phyloP scores from a whole-genome alignment of 2,329 filamentous ascomycete species.

The Fusarium cyanostomum region DNA sequence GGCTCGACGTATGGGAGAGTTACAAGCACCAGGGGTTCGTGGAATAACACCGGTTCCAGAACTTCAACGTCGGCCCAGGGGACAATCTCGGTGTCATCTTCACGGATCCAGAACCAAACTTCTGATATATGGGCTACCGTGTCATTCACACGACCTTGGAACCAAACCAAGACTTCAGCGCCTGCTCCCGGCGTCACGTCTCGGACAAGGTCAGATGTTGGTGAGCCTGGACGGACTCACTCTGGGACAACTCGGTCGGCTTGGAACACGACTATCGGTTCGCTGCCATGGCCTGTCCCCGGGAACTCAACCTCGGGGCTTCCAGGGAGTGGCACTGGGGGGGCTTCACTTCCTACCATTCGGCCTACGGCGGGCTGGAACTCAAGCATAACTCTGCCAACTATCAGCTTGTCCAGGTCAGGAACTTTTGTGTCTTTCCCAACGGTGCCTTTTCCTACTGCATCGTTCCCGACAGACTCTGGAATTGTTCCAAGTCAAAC shows the following conservation, averaged over 20 bases:
- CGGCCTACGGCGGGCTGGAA: constrained; percentile 12
- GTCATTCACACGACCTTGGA: not conserved
- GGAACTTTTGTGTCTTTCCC: not conserved
- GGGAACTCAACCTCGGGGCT: constrained; percentile 18
- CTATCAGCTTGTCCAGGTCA: not conserved
- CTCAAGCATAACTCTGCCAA: constrained; percentile 18
- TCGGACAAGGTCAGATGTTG: not conserved
- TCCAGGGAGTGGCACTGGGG: constrained; percentile 6
- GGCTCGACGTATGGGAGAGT: not conserved
- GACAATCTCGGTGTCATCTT: constrained; percentile 2
- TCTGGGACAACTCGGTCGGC: not conserved
- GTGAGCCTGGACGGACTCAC: constrained; percentile 10
- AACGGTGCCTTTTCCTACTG: not conserved
- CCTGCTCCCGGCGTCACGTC: not conserved
- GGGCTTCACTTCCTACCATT: constrained; percentile 11
- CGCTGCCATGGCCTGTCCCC: constrained; percentile 19
- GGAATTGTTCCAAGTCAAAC: not conserved
- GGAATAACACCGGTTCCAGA: constrained; percentile 3
- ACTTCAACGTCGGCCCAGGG: not conserved
- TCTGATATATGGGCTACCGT: constrained; percentile 1
- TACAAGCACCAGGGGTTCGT: not conserved
- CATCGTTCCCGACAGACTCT: constrained; percentile 1
- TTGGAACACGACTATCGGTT: constrained; percentile 3
- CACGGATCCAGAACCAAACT: not conserved
- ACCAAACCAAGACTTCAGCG: constrained; percentile 1